Conservation (phyloP, 1,139 yeast genomes). For the Wickerhamomyces sp. region DNA sequence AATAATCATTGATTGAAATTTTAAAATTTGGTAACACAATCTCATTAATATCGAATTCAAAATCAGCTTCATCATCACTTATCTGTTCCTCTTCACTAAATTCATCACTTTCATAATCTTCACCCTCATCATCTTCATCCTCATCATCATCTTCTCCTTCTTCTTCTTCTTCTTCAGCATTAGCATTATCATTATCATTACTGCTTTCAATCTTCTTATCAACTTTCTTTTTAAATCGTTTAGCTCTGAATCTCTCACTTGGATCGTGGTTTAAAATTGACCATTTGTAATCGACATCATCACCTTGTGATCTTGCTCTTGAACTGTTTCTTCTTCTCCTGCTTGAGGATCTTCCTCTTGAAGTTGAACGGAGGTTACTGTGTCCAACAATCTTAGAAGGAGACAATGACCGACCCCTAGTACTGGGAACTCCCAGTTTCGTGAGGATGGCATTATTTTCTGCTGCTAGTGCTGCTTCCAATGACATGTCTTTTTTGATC, state of each 20-base stretch:
- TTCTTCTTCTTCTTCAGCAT: constrained; percentile 12
- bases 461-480: constrained; percentile 42
- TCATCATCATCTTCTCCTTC: constrained; percentile 27
- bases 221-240: constrained; percentile 14
- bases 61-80: constrained; percentile 58
- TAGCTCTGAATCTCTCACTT: constrained; percentile 41
- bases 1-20: constrained; percentile 22
- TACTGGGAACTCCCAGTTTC: constrained; percentile 24
- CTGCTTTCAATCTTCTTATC: constrained; percentile 2
- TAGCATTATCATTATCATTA: constrained; percentile 28
- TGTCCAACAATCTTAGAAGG: background rate
- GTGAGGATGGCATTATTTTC: constrained; percentile 36
- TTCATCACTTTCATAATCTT: constrained; percentile 29
- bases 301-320: constrained; percentile 14
- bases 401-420: constrained; percentile 4
- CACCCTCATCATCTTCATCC: background rate
- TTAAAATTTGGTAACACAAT: constrained; percentile 56
- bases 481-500: constrained; percentile 30
- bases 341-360: constrained; percentile 21
- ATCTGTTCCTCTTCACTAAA: constrained; percentile 62
- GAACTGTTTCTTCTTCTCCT: constrained; percentile 18
- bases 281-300: constrained; percentile 28
- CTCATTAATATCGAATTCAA: constrained; percentile 58
- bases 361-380: constrained; percentile 10
- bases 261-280: constrained; percentile 46